These are phyloP conservation scores for Rhodotorula toruloides DNA, from an alignment of 768 basidiomycete genomes.

Conservation along the genomic window DNA sequence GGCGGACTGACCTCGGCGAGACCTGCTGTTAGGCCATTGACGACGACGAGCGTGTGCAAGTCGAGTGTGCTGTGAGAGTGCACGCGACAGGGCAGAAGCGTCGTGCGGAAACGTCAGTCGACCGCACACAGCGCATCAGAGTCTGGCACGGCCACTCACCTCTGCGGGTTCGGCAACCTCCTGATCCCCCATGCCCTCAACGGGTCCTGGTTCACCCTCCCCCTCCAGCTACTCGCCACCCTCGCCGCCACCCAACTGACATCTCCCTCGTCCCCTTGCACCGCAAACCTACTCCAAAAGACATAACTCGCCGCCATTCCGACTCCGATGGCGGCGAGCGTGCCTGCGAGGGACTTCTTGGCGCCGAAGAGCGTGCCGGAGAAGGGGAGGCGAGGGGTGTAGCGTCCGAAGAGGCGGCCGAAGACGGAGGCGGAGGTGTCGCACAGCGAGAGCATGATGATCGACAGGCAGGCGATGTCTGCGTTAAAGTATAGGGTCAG, in stretches of 20 bases:
- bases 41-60: slow-evolving; percentile 16
- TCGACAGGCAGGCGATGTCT: slow-evolving; percentile 43
- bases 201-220: slow-evolving; percentile 3
- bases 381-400: slow-evolving; percentile 42
- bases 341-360: slow-evolving; percentile 43
- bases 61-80: slow-evolving; percentile 13
- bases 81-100: background rate
- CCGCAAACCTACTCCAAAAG: slow-evolving; percentile 37
- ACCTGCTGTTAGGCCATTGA: slow-evolving; percentile 36
- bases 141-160: background rate
- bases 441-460: slow-evolving; percentile 43
- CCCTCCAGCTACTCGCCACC: slow-evolving; percentile 13
- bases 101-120: background rate
- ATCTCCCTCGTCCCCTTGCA: slow-evolving; percentile 38
- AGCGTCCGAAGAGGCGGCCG: slow-evolving; percentile 42
- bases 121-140: accelerated
- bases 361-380: slow-evolving; percentile 39
- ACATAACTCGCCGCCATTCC: slow-evolving; percentile 39
- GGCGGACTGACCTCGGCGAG: slow-evolving; percentile 35
- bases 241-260: slow-evolving; percentile 38
- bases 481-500: background rate
- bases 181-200: slow-evolving; percentile 5
- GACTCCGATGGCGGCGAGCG: slow-evolving; percentile 35
- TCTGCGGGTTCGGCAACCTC: slow-evolving; percentile 23
- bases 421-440: slow-evolving; percentile 43